Evolutionary conservation across 2,329 filamentous ascomycete genomes (phyloP).

Genomic region (Nemania diffusa): DNA sequence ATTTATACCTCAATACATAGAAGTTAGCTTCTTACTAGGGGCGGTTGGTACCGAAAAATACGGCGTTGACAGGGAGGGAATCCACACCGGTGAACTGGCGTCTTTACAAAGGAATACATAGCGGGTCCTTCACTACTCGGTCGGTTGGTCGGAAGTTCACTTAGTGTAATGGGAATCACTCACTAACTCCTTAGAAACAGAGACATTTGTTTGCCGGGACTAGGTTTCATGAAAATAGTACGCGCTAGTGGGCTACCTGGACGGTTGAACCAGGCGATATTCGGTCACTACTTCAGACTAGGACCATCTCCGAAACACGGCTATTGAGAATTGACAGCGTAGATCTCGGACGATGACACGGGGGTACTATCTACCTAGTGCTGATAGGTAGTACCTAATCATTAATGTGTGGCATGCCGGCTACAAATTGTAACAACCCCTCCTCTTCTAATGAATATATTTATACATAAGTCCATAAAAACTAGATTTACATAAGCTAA

Average conservation of each 20-base stretch:
- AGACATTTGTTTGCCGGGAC: constrained; percentile 19
- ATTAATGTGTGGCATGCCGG: background rate
- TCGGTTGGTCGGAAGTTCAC: background rate
- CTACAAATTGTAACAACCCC: background rate
- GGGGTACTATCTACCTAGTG: too few relatives aligned
- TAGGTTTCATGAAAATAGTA: constrained; percentile 5
- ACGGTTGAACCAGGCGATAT: too few relatives aligned
- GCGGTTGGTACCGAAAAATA: constrained; percentile 30
- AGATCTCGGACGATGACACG: constrained; percentile 20
- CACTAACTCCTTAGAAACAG: constrained; percentile 1
- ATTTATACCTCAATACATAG: constrained; percentile 5
- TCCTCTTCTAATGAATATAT: too few relatives aligned
- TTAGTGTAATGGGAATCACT: background rate
- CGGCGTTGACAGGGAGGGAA: constrained; percentile 22
- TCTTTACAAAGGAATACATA: constrained; percentile 16
- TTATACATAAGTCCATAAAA: too few relatives aligned
- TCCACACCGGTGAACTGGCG: constrained; percentile 33
- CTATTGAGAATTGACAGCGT: constrained; percentile 24
- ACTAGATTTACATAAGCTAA: too few relatives aligned
- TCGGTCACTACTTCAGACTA: background rate
- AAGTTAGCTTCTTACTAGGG: constrained; percentile 14
- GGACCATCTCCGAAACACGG: constrained; percentile 24
- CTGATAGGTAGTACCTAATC: background rate
- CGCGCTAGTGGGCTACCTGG: background rate
- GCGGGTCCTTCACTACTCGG: background rate